A percentile compares a stretch with the other conserved stretches of the same genome.
Conservation (phyloP, 768 basidiomycete genomes). For the Russula ochroleuca region DNA sequence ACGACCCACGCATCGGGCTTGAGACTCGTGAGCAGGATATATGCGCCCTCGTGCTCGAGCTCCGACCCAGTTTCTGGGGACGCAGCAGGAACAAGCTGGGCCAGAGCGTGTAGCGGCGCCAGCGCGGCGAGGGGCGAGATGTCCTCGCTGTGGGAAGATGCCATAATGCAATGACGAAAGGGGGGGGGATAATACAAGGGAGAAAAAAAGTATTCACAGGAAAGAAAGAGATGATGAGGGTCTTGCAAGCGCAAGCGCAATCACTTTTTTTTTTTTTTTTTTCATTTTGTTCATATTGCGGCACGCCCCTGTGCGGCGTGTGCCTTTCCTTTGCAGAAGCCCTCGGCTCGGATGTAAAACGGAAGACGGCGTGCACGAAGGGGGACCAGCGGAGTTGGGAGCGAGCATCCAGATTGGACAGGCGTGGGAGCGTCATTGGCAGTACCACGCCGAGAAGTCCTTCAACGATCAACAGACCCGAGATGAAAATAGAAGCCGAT, state of each 20-base stretch:
- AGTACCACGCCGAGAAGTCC: not conserved
- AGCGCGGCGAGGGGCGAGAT: constrained; percentile 11
- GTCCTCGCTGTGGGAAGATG: not conserved
- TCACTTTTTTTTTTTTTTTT: too few relatives aligned
- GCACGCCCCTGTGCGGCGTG: not conserved
- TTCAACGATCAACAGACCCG: not conserved
- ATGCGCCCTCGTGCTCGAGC: not conserved
- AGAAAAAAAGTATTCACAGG: constrained; percentile 3
- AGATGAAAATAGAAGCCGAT: not conserved
- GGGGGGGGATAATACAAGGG: not conserved
- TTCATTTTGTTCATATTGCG: too few relatives aligned
- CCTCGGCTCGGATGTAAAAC: constrained; percentile 1
- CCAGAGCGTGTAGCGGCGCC: constrained; percentile 18
- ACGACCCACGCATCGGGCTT: constrained; percentile 14
- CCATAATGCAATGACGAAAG: not conserved
- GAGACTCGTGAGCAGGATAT: constrained; percentile 14
- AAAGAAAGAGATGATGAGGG: not conserved
- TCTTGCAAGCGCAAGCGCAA: not conserved
- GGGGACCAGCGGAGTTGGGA: not conserved
- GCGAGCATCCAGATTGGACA: not conserved
- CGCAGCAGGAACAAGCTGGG: constrained; percentile 5
- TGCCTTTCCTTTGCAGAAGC: not conserved
- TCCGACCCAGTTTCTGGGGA: not conserved
- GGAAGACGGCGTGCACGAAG: constrained; percentile 3
- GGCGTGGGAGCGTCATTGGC: constrained; percentile 6